phyloP scores from a whole-genome alignment of 345 rosid genomes.

The Lenwebbia sp. region DNA sequence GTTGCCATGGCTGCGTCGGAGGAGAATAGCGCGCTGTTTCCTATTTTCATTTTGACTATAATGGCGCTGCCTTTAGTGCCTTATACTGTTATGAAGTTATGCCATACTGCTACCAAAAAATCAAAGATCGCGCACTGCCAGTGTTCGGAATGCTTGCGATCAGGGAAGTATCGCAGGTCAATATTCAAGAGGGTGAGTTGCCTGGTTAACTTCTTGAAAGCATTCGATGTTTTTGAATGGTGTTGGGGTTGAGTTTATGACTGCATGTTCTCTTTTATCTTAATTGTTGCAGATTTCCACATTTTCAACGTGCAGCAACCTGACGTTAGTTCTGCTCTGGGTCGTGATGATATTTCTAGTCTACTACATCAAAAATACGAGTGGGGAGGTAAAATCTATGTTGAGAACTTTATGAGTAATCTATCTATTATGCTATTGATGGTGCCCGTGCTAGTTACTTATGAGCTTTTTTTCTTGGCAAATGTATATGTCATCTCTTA shows the following conservation, averaged over 20 bases:
- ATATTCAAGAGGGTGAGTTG: slow-evolving; percentile 59
- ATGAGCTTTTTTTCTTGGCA: not conserved
- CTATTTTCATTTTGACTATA: slow-evolving; percentile 90
- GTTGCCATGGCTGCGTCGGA: slow-evolving; percentile 79
- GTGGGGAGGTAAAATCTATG: slow-evolving; percentile 50
- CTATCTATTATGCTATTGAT: not conserved
- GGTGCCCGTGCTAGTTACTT: not conserved
- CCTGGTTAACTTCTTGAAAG: not conserved
- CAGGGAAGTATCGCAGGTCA: slow-evolving; percentile 83
- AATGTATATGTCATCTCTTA: not conserved
- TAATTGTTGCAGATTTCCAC: slow-evolving; percentile 62
- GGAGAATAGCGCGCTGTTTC: slow-evolving; percentile 82
- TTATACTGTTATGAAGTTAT: slow-evolving; percentile 61
- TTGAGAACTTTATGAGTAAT: not conserved
- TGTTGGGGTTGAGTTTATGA: not conserved
- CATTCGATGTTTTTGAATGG: not conserved
- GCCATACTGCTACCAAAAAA: slow-evolving; percentile 62
- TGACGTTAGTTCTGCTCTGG: slow-evolving; percentile 83
- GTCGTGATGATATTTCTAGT: slow-evolving; percentile 75
- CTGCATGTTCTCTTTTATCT: not conserved
- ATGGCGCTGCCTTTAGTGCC: slow-evolving; percentile 95
- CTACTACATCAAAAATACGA: slow-evolving; percentile 77
- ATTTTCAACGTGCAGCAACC: slow-evolving; percentile 87
- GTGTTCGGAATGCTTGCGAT: slow-evolving; percentile 68
- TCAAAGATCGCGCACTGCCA: slow-evolving; percentile 68